Conservation (phyloP, 2,329 filamentous ascomycete species). For the Cladophialophora exuberans region DNA sequence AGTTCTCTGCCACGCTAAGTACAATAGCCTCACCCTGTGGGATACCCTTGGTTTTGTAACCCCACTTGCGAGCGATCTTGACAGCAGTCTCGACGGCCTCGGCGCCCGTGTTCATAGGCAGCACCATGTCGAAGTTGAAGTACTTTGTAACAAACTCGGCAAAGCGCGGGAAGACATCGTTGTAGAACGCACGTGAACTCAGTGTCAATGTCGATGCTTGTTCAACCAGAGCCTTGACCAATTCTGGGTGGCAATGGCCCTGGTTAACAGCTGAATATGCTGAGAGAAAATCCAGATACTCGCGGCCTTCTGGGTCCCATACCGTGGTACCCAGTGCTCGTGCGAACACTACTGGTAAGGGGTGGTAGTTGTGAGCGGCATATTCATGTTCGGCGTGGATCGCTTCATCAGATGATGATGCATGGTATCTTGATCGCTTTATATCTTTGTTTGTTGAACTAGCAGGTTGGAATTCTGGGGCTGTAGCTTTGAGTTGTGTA, state of each 20-base stretch:
- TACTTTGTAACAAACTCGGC: slow-evolving; percentile 86
- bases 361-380: slow-evolving; percentile 98
- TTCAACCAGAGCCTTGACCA: slow-evolving; percentile 85
- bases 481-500: slow-evolving; percentile 44
- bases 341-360: slow-evolving; percentile 90
- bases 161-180: slow-evolving; percentile 96
- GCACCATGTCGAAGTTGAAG: slow-evolving; percentile 96
- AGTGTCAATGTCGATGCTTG: slow-evolving; percentile 89
- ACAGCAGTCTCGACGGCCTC: slow-evolving; percentile 95
- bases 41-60: slow-evolving; percentile 93
- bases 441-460: slow-evolving; percentile 35
- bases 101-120: slow-evolving; percentile 97
- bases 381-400: slow-evolving; percentile 80
- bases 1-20: slow-evolving; percentile 86
- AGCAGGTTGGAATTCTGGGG: slow-evolving; percentile 43
- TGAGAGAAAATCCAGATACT: slow-evolving; percentile 97
- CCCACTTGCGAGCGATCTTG: slow-evolving; percentile 97
- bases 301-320: slow-evolving; percentile 94
- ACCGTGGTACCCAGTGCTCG: slow-evolving; percentile 82
- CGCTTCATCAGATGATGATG: slow-evolving; percentile 75
- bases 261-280: slow-evolving; percentile 98
- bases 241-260: slow-evolving; percentile 95
- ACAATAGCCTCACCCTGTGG: slow-evolving; percentile 81
- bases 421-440: slow-evolving; percentile 63
- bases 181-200: slow-evolving; percentile 94